Base-by-base conservation (phyloP, 306 rosid species). In the Heteromeles arbutifolia region DNA sequence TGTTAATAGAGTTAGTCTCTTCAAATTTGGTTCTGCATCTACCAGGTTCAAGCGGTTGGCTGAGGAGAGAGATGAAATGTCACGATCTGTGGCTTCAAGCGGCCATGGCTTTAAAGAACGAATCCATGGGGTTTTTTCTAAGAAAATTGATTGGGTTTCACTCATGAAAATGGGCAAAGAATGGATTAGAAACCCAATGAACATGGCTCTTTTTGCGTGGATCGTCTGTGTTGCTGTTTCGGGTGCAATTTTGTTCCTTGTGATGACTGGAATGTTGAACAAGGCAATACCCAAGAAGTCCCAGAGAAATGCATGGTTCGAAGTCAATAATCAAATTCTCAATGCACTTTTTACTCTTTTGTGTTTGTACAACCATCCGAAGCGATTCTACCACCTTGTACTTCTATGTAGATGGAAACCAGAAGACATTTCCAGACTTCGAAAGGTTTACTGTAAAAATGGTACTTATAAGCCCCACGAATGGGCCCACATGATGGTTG, bases 191-290 rank as follows among this genome's bases (percentile, higher is more conserved):
- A 78, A 89, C 63, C 97, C 98, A 29, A 74, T 87, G 88, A 92
- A 95, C 87, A 86, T 95, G 89, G 98, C 96, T 77, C 87, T 95
- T 78, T 88, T 95, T 67, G 76, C 72, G 48, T 95, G 97, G 97
- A 89, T 87, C 43, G 3, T 25, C 13, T 80, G 87, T n/a, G 96
- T 95, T 29, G 97, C 93, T 72, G 80, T 95, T 78, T 95, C 98
- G 0, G 98, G 98, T 45, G 97, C 97, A 11, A 89, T 92, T 78
- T 75, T 95, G 74, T 95, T 95, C 84, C 83, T 95, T 24, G 97
- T 95, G 70, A 95, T 92, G 98, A 92, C 93, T 19, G 98, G 98
- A 67, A 95, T 95, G 97, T 82, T 92, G 79, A 86, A 95, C 69
- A 41, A 26, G 44, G 93, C 81, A 37, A 65, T 95, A 15, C 89